These are phyloP conservation scores for button mushroom (Agaricus bisporus) DNA, from an alignment of 768 basidiomycete species.

Conservation along the genomic window DNA sequence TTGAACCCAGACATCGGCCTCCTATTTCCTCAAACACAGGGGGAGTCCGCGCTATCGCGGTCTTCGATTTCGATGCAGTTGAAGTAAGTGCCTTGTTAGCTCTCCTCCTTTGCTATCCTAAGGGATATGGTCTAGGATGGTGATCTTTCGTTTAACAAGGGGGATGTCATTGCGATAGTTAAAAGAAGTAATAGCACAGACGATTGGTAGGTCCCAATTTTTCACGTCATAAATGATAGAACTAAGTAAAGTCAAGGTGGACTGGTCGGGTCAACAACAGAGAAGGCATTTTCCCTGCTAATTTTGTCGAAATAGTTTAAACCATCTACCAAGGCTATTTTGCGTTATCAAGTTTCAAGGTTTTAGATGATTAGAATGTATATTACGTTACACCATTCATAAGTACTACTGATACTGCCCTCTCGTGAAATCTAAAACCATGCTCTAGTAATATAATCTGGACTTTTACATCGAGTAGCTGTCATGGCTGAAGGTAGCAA, in stretches of 20 bases:
- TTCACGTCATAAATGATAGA: background rate
- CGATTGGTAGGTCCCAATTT: conserved; percentile 51
- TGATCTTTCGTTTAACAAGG: conserved; percentile 71
- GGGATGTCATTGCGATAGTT: conserved; percentile 65
- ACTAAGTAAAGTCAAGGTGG: conserved; percentile 48
- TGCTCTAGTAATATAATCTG: background rate
- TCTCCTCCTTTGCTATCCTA: conserved; percentile 2
- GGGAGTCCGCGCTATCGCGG: conserved; percentile 67
- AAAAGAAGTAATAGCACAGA: conserved; percentile 66
- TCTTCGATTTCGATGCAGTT: conserved; percentile 68
- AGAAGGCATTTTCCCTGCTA: conserved; percentile 75
- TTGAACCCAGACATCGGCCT: conserved; percentile 46
- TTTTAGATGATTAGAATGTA: too few species aligned
- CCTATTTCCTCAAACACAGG: conserved; percentile 39
- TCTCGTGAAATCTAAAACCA: too few species aligned
- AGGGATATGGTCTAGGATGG: conserved; percentile 40
- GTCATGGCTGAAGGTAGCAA: conserved; percentile 1
- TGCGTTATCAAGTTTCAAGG: too few species aligned
- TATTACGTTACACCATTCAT: too few species aligned
- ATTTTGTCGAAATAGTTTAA: conserved; percentile 66
- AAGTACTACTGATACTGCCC: too few species aligned
- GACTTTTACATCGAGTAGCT: background rate
- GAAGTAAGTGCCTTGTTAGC: conserved; percentile 39
- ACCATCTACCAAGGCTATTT: too few species aligned
- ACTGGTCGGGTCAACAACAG: conserved; percentile 56